Base-by-base conservation (phyloP, 805 yeast species). In the Myxozyma sirexii region DNA sequence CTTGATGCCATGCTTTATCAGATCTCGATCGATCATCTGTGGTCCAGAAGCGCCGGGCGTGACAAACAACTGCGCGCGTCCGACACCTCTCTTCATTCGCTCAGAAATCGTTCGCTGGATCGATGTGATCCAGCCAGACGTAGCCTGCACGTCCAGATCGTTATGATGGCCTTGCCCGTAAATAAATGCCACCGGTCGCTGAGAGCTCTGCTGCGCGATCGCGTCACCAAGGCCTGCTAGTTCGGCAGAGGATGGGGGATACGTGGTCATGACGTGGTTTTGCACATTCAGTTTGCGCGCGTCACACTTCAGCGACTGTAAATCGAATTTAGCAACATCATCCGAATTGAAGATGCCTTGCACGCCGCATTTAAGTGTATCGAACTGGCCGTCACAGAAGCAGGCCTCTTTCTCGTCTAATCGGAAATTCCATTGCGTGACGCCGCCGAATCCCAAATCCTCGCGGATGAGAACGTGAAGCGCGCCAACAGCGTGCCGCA, bases 401-500 rank as follows among this genome's bases (percentile, higher is more conserved):
- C 66, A 62, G 5, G 59, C 41, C 37, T 62, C 64, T 21, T 37
- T 39, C 39, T 62, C 66, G 43, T 62, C 66, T 12, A 27, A 48
- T 15, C 66, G 57, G 48, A 62, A 62, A 35, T 62, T 62, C 66
- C 66, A 62, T 43, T 61, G 59, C 41, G 66, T 62, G 46, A 62
- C 66, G 27, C 56, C 66, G 33, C 66, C 66, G 31, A 17, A 62
- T 33, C 62, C 66, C 17, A 62, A 58, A 55, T 62, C 66, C 50
- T 62, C 62, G 41, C 66, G 64, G 44, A 62, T 35, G 15, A 60
- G 46, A 12, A 62, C 50, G 41, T 62, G 66, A 35, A 62, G 38
- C 8, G 66, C 66, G 26, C 66, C 66, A 41, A 62, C 66, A n/a
- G 55, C 55, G 45, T 62, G 66, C n/a, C 66, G 60, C 64, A 59